Evolutionary conservation across 306 rosid genomes (phyloP).

Genomic region (Cucurbita ficifolia): DNA sequence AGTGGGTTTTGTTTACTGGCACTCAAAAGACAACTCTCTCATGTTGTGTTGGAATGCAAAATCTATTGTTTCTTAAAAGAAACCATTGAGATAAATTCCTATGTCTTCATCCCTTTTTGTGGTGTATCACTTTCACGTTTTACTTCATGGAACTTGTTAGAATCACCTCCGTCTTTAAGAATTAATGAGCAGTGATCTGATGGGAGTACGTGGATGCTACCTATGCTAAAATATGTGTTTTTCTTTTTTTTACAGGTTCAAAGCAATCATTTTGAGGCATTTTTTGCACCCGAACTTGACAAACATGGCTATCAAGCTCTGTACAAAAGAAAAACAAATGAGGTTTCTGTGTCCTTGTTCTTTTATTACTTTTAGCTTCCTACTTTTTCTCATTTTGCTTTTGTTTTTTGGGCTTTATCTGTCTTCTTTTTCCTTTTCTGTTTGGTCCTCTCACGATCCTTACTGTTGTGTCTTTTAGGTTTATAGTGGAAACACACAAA

Average conservation of each 20-base stretch:
- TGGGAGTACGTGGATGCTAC: not conserved
- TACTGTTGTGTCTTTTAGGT: conserved; percentile 34
- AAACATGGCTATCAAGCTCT: conserved; percentile 84
- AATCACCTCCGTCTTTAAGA: not conserved
- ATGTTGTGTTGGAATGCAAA: not conserved
- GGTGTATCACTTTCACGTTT: not conserved
- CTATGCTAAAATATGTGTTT: not conserved
- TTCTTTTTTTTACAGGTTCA: conserved; percentile 45
- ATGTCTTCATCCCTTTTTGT: not conserved
- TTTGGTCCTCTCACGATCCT: conserved; percentile 2
- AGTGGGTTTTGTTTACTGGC: not conserved
- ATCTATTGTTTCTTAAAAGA: not conserved
- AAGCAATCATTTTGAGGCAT: conserved; percentile 77
- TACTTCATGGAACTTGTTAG: not conserved
- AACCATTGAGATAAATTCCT: not conserved
- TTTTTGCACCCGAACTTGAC: conserved; percentile 79
- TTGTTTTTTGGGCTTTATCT: not conserved
- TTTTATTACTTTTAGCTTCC: not conserved
- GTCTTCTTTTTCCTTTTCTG: not conserved
- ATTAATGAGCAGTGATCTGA: not conserved
- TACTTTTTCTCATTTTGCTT: not conserved
- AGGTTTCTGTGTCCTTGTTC: conserved; percentile 28
- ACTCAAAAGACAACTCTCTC: not conserved
- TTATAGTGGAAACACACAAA: conserved; percentile 32
- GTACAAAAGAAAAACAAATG: conserved; percentile 75